Base-by-base conservation (phyloP, 1,139 yeast species). In the Pichia kudriavzevii region DNA sequence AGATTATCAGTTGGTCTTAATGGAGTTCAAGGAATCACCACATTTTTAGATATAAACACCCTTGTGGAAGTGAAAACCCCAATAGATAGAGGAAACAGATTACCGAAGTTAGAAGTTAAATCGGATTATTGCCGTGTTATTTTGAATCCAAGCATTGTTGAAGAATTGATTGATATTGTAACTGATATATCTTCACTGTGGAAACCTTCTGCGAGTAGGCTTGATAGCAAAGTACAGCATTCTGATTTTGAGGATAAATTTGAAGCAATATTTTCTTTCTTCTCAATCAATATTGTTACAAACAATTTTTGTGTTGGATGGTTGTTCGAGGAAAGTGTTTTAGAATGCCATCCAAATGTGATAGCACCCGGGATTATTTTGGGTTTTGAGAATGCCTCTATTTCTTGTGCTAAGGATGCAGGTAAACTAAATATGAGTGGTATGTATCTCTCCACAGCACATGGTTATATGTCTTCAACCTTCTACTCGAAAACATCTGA, bases 271-370 rank as follows among this genome's bases (percentile, higher is more conserved):
- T 34, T 55, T 32, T 55, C 57, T 8, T 63, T 70, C 41, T 59
- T 70, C 13, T 59, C 82, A 0, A 62, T 81, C 27, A 80, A 75
- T 38, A 65, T 82, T 31, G 55, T 77, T 9, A 71, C 87, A 0
- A 72, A 77, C 45, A 75, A 79, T 46, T 67, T 81, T 42, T 80
- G 93, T 48, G 42, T 79, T 23, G 94, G 94, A 0, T 83, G 94
- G 87, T 54, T 84, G 6, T 80, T 80, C 52, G 67, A 66, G 15
- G 55, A 56, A n/a, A n/a, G n/a, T n/a, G n/a, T n/a, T n/a, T n/a
- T n/a, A n/a, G 28, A 36, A 3, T 38, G 40, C 4, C 14, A 9
- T 38, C 14, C 18, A 8, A 18, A 26, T 60, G 56, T 4, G 61
- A 62, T 18, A 19, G 66, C 67, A 33, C 78, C 79, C 0, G 95